Base-by-base conservation (phyloP, 441 rosid species). In the Syzygium malaccense region DNA sequence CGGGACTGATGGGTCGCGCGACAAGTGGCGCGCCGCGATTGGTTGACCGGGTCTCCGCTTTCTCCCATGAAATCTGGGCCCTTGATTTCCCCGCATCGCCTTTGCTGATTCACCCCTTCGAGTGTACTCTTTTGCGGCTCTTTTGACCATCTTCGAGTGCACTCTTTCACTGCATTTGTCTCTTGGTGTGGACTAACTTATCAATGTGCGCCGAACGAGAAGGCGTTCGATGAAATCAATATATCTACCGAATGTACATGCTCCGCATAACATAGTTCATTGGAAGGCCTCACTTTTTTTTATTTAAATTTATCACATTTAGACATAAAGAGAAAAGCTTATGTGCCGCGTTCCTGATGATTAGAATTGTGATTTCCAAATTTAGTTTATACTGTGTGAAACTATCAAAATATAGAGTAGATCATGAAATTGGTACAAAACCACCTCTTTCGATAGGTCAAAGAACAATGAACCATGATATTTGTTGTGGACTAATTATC, bases 11-110 rank as follows among this genome's bases (percentile, higher is more conserved):
- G 90, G 64, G 66, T 37, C 85, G 85, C 7, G 23, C 51, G 89
- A 87, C 89, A 85, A 86, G 84, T 87, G 90, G 90, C 80, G 86
- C 37, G 14, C 6, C 55, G 11, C 54, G 33, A 86, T 88, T 89
- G 86, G 87, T 30, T 23, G 51, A 41, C 53, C 0, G 17, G 17
- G 83, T 23, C 83, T 75, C 51, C 14, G 18, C 83, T 79, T 2
- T 58, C 66, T 71, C 55, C 68, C 28, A 58, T 57, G 71, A 86
- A 60, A 83, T 86, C 79, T 78, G 54, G 87, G 58, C 60, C 89
- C 80, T 88, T 80, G 85, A 91, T 78, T 41, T 57, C 75, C 88
- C 54, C 55, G n/a, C 6, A 75, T 41, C 18, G 18, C 83, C 41
- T 75, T 75, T 75, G 83, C 83, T 12, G 83, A 75, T 41, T 23